phyloP scores from a whole-genome alignment of 306 rosid species.

The Trifolium dubium region DNA sequence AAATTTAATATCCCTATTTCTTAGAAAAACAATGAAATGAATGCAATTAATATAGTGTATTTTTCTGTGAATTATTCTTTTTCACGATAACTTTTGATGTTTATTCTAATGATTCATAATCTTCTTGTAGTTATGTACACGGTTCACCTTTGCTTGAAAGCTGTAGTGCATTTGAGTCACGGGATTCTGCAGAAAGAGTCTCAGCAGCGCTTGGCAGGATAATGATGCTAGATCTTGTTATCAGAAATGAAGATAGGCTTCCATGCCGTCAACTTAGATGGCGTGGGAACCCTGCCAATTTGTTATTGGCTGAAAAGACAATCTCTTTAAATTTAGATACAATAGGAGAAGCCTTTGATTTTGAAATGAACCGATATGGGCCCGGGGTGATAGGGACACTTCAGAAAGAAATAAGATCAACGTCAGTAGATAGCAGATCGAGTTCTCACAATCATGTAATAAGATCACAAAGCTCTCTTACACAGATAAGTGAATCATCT shows the following conservation, averaged over 20 bases:
- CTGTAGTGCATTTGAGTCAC: slow-evolving; percentile 70
- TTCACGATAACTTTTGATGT: slow-evolving; percentile 20
- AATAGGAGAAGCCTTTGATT: slow-evolving; percentile 63
- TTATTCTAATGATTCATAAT: slow-evolving; percentile 35
- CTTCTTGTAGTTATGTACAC: slow-evolving; percentile 76
- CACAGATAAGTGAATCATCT: slow-evolving; percentile 63
- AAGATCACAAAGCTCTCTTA: slow-evolving; percentile 63
- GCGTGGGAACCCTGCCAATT: slow-evolving; percentile 93
- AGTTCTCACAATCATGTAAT: slow-evolving; percentile 51
- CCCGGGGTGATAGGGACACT: slow-evolving; percentile 54
- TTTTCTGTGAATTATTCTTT: slow-evolving; percentile 8
- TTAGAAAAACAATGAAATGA: neutral
- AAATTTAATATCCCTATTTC: neutral
- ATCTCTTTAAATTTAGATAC: slow-evolving; percentile 54
- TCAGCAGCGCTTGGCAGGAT: slow-evolving; percentile 88
- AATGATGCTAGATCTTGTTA: slow-evolving; percentile 85
- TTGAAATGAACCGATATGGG: slow-evolving; percentile 58
- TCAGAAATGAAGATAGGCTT: slow-evolving; percentile 97
- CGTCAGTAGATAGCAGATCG: slow-evolving; percentile 58
- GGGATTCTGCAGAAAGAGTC: slow-evolving; percentile 66
- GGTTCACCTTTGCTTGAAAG: slow-evolving; percentile 92
- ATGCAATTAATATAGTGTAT: slow-evolving; percentile 6
- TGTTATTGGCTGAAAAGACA: slow-evolving; percentile 72
- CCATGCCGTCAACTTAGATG: slow-evolving; percentile 89
- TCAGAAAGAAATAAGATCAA: slow-evolving; percentile 72